phyloP scores from a whole-genome alignment of 352 stramenopile genomes.

The Phytophthora rubi region DNA sequence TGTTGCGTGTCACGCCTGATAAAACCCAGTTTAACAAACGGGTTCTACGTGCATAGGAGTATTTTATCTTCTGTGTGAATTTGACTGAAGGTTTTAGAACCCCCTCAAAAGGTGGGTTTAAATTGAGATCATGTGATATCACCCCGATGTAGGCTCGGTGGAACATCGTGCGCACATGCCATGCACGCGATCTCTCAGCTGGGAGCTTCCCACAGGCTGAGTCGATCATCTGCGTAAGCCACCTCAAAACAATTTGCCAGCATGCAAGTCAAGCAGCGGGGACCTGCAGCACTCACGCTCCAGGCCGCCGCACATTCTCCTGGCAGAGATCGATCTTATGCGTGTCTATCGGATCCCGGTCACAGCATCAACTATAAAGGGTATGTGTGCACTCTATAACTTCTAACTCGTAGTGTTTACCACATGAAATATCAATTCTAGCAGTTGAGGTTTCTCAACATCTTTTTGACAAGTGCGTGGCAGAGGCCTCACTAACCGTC shows the following conservation, averaged over 20 bases:
- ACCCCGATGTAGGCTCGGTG: no score
- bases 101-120: no score
- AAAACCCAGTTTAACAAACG: neutral
- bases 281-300: no score
- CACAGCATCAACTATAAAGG: neutral
- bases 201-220: neutral
- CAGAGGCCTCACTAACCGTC: conserved; percentile 4
- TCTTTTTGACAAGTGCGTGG: conserved; percentile 2
- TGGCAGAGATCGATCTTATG: neutral
- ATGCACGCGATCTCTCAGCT: neutral
- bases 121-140: no score
- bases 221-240: neutral
- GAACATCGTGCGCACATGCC: no score
- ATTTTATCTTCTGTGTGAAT: neutral
- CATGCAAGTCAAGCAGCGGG: neutral
- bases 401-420: no score
- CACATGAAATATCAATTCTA: neutral
- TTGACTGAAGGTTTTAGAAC: no score
- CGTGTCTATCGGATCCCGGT: neutral
- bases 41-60: neutral
- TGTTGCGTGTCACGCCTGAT: neutral
- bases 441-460: neutral
- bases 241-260: neutral
- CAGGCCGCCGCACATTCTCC: neutral
- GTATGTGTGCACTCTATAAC: no score